These are phyloP conservation scores for Fusarium avenaceum DNA, from an alignment of 2,329 filamentous ascomycete species.

Conservation along the genomic window DNA sequence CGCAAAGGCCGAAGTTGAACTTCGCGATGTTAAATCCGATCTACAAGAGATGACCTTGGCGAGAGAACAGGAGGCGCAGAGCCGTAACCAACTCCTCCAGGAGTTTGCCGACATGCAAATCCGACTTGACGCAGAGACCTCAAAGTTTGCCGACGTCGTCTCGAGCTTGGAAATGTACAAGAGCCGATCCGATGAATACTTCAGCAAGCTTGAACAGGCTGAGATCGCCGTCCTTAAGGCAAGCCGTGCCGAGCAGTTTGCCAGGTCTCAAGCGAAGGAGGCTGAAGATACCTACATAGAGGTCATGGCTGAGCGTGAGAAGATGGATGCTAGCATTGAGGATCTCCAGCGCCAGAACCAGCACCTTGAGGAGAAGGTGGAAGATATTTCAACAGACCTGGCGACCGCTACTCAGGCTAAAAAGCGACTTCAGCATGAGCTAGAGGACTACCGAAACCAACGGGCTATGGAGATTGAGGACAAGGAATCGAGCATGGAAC, in stretches of 20 bases:
- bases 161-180: conserved; percentile 92
- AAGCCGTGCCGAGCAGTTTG: conserved; percentile 91
- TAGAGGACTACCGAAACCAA: conserved; percentile 96
- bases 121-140: conserved; percentile 88
- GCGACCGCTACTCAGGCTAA: conserved; percentile 88
- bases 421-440: conserved; percentile 94
- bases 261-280: conserved; percentile 88
- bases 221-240: conserved; percentile 96
- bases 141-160: conserved; percentile 84
- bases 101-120: conserved; percentile 97
- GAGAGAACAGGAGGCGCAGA: conserved; percentile 88
- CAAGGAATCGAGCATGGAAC: conserved; percentile 95
- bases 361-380: conserved; percentile 88
- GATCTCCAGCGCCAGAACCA: conserved; percentile 92
- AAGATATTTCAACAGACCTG: conserved; percentile 91
- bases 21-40: conserved; percentile 86
- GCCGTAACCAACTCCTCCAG: conserved; percentile 87
- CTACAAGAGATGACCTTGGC: conserved; percentile 82
- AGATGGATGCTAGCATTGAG: conserved; percentile 88
- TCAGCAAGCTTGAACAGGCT: conserved; percentile 95
- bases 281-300: conserved; percentile 91
- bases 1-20: conserved; percentile 83
- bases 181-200: conserved; percentile 93
- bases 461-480: conserved; percentile 97
- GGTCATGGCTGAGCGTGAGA: conserved; percentile 91